phyloP scores from a whole-genome alignment of 2,329 filamentous ascomycete genomes.

The Xylariaceae sp. region DNA sequence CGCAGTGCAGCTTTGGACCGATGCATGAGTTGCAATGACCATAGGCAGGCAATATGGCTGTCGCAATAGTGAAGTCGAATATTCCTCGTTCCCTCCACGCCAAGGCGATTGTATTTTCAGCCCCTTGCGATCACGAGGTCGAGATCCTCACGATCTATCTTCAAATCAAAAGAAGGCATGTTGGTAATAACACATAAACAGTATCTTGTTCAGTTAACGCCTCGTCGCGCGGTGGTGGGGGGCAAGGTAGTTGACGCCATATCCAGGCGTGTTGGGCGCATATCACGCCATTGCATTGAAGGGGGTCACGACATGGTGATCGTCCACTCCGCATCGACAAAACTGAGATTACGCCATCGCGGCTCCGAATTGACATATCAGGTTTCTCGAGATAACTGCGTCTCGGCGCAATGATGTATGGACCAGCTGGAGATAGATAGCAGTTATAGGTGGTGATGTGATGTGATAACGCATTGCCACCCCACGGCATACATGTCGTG shows the following conservation, averaged over 20 bases:
- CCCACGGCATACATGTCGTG: no score
- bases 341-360: conserved; percentile 20
- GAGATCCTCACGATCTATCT: no score
- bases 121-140: no score
- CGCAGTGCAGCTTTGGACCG: no score
- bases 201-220: no score
- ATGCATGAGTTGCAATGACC: no score
- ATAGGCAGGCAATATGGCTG: no score
- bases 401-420: conserved; percentile 1
- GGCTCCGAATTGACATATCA: conserved; percentile 14
- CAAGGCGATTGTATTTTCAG: no score
- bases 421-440: background rate
- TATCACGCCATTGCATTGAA: conserved; percentile 21
- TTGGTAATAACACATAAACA: no score
- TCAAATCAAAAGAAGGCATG: no score
- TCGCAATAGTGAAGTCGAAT: no score
- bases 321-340: conserved; percentile 10
- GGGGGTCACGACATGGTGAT: conserved; percentile 3
- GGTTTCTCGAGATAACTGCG: conserved; percentile 7
- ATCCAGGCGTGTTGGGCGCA: conserved; percentile 12
- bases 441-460: background rate
- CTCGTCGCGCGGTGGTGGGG: conserved; percentile 7
- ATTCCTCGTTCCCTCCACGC: no score
- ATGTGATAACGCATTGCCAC: background rate
- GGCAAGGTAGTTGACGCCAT: conserved; percentile 21